Conservation (phyloP, 495 filamentous ascomycete species). For the Cairneyella variabilis region DNA sequence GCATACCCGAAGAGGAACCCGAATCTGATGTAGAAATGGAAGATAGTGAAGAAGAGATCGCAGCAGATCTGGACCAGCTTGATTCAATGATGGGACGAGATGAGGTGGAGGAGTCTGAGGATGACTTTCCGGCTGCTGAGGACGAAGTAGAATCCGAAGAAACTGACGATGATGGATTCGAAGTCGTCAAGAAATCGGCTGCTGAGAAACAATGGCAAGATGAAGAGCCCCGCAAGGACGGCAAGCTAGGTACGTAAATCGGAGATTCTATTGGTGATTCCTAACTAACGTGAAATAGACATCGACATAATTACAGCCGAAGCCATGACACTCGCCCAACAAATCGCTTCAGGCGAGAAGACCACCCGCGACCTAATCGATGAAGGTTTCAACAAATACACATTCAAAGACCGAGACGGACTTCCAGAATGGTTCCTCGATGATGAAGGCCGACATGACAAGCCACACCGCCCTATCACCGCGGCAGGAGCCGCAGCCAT, state of each 20-base stretch:
- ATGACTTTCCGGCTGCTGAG: slow-evolving; percentile 29
- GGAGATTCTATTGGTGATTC: no score
- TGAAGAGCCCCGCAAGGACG: slow-evolving; percentile 62
- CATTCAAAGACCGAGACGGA: slow-evolving; percentile 87
- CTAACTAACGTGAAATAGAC: slow-evolving; percentile 43
- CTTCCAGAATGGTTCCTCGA: slow-evolving; percentile 98
- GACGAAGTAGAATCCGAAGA: slow-evolving; percentile 39
- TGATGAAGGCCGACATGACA: slow-evolving; percentile 81
- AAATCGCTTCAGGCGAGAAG: slow-evolving; percentile 81
- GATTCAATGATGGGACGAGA: slow-evolving; percentile 16
- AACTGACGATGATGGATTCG: slow-evolving; percentile 43
- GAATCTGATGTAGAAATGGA: slow-evolving; percentile 35
- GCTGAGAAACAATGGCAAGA: slow-evolving; percentile 66
- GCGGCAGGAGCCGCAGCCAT: slow-evolving; percentile 90
- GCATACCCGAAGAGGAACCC: slow-evolving; percentile 43
- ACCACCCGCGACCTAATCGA: slow-evolving; percentile 74
- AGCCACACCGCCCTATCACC: slow-evolving; percentile 78
- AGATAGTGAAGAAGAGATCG: slow-evolving; percentile 50
- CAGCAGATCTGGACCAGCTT: slow-evolving; percentile 28
- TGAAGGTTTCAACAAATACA: slow-evolving; percentile 87
- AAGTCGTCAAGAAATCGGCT: slow-evolving; percentile 48
- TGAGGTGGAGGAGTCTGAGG: slow-evolving; percentile 27
- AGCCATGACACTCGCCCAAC: slow-evolving; percentile 96
- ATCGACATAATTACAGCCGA: slow-evolving; percentile 99
- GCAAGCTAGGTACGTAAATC: slow-evolving; percentile 56